Percentiles rank a stretch among this genome's conserved stretches.
These are phyloP conservation scores for Bipolaris zeicola DNA, from an alignment of 2,329 filamentous ascomycete species.

Conservation along the genomic window DNA sequence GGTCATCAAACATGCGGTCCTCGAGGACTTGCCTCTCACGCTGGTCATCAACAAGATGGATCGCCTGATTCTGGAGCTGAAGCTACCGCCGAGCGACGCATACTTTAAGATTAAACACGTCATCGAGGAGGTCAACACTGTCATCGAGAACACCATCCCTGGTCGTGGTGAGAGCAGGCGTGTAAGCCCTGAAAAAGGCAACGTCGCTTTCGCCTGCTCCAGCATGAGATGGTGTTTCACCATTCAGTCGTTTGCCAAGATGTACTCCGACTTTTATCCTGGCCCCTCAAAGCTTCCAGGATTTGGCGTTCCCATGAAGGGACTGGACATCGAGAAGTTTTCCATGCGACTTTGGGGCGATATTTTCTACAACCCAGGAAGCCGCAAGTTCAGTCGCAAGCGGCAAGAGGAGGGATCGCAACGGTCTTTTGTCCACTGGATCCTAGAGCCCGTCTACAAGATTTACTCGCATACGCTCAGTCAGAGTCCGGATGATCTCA, in stretches of 20 bases:
- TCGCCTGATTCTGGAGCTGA: constrained; percentile 88
- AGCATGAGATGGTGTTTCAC: constrained; percentile 98
- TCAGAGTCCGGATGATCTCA: constrained; percentile 83
- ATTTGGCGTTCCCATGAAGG: constrained; percentile 43
- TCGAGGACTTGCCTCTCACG: constrained; percentile 86
- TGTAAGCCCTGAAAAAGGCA: constrained; percentile 93
- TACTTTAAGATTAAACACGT: constrained; percentile 99
- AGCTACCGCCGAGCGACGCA: constrained; percentile 90
- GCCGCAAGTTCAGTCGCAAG: constrained; percentile 90
- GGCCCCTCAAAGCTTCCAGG: constrained; percentile 52
- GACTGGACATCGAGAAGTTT: constrained; percentile 79
- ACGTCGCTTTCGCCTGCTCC: constrained; percentile 94
- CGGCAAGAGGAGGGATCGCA: constrained; percentile 78
- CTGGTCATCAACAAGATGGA: constrained; percentile 98
- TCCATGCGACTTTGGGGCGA: constrained; percentile 90
- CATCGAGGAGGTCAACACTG: constrained; percentile 96
- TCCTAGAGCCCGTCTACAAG: constrained; percentile 97
- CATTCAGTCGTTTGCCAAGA: constrained; percentile 88
- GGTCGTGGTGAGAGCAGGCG: constrained; percentile 78
- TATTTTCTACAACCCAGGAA: constrained; percentile 91
- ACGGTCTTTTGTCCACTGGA: constrained; percentile 90
- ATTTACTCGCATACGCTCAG: constrained; percentile 94
- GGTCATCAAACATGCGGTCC: constrained; percentile 92
- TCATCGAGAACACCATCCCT: constrained; percentile 87
- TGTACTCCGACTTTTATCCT: constrained; percentile 90